phyloP scores from a whole-genome alignment of 805 yeast species.

The Candida namnaoensis region DNA sequence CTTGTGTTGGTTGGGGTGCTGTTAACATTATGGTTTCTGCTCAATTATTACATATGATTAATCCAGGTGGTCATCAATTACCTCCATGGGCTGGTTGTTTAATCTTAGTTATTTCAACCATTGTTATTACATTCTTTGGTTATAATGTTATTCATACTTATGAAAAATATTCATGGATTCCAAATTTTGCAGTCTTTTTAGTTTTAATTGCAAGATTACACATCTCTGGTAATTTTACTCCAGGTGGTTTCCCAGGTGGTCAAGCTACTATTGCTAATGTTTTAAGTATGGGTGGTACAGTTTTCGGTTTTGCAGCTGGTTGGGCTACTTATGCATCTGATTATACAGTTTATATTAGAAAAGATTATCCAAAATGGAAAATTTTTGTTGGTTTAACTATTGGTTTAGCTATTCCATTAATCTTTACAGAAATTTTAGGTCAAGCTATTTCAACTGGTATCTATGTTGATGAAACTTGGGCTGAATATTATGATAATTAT shows the following conservation, averaged over 20 bases:
- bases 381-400: conserved; percentile 55
- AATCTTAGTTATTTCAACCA: conserved; percentile 58
- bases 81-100: conserved; percentile 93
- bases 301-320: conserved; percentile 87
- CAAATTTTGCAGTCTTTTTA: conserved; percentile 63
- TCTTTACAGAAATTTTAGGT: conserved; percentile 72
- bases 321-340: conserved; percentile 94
- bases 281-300: conserved; percentile 72
- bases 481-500: conserved; percentile 38
- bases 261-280: conserved; percentile 65
- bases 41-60: conserved; percentile 70
- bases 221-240: conserved; percentile 53
- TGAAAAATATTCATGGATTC: conserved; percentile 87
- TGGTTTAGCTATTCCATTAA: conserved; percentile 62
- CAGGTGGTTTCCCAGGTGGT: conserved; percentile 47
- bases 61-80: conserved; percentile 39
- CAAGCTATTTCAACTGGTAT: conserved; percentile 79
- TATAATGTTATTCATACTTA: conserved; percentile 73
- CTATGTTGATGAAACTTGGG: conserved; percentile 34
- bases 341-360: conserved; percentile 82
- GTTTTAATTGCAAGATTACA: conserved; percentile 74
- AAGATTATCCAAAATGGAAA: conserved; percentile 45
- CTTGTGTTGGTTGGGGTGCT: conserved; percentile 95
- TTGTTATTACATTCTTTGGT: conserved; percentile 74
- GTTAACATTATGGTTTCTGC: conserved; percentile 88